Conservation (phyloP, 192 early-diverging fungal genomes). For the Mortierella hygrophila region DNA sequence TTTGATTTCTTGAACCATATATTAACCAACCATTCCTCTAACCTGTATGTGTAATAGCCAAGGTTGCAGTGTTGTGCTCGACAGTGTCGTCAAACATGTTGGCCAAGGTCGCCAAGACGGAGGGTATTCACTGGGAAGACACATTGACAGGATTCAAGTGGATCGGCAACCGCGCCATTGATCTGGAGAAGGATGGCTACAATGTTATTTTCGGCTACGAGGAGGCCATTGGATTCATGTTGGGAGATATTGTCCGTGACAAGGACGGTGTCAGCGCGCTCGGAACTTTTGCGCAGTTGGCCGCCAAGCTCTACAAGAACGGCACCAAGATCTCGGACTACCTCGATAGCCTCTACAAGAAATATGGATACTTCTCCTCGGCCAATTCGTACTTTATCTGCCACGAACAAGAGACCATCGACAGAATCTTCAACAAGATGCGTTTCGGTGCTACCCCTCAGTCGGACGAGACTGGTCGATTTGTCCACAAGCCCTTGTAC, state of each 20-base stretch:
- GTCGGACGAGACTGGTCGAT: constrained; percentile 40
- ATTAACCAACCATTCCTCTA: constrained; percentile 3
- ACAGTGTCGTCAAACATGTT: constrained; percentile 93
- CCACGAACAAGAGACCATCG: constrained; percentile 77
- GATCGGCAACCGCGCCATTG: constrained; percentile 87
- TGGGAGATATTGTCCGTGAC: constrained; percentile 82
- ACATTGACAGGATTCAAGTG: constrained; percentile 98
- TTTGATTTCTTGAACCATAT: neutral
- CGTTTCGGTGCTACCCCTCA: constrained; percentile 73
- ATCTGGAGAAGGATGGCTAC: constrained; percentile 73
- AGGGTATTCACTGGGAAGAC: constrained; percentile 89
- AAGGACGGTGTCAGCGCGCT: constrained; percentile 94
- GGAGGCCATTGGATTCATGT: constrained; percentile 95
- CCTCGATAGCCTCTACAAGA: constrained; percentile 79
- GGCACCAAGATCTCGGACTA: constrained; percentile 74
- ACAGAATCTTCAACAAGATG: constrained; percentile 83
- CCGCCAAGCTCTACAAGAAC: constrained; percentile 72
- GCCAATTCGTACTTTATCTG: constrained; percentile 93
- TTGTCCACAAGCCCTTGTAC: constrained; percentile 70
- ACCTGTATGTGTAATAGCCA: constrained; percentile 39
- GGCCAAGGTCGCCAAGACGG: constrained; percentile 73
- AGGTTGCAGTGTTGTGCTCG: constrained; percentile 85
- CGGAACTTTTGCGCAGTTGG: constrained; percentile 83
- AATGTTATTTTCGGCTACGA: constrained; percentile 90
- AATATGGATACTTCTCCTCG: constrained; percentile 88